Evolutionary conservation across 2,329 filamentous ascomycete genomes (phyloP).

Genomic region (Dothistroma septosporum): DNA sequence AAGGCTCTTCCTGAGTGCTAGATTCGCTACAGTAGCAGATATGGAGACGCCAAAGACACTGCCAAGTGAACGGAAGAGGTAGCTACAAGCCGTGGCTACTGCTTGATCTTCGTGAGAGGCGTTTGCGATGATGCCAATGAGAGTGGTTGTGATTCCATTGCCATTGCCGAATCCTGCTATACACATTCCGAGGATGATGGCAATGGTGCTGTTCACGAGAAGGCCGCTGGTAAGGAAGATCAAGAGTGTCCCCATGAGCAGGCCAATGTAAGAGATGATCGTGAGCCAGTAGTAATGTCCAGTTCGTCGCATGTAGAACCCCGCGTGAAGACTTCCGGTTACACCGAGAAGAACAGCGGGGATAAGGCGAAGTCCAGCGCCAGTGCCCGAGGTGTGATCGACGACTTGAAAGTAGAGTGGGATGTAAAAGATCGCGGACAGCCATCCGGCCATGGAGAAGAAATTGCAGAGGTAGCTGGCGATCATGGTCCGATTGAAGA

Average conservation of each 20-base stretch:
- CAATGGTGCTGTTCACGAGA: constrained; percentile 46
- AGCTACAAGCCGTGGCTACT: constrained; percentile 72
- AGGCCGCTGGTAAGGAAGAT: constrained; percentile 57
- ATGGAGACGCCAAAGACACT: constrained; percentile 64
- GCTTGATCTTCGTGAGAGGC: constrained; percentile 64
- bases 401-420: constrained; percentile 75
- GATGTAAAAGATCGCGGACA: constrained; percentile 65
- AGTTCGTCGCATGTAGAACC: constrained; percentile 64
- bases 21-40: constrained; percentile 67
- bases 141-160: constrained; percentile 64
- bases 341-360: constrained; percentile 63
- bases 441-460: constrained; percentile 60
- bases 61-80: constrained; percentile 73
- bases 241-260: constrained; percentile 53
- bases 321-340: constrained; percentile 59
- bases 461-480: constrained; percentile 69
- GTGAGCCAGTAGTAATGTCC: constrained; percentile 70
- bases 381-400: constrained; percentile 58
- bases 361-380: constrained; percentile 62
- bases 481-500: constrained; percentile 63
- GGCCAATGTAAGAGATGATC: constrained; percentile 50
- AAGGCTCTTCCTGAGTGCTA: constrained; percentile 58
- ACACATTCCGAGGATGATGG: constrained; percentile 56
- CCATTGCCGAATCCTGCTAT: constrained; percentile 53
- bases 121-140: constrained; percentile 69